Evolutionary conservation across 2,329 filamentous ascomycete species (phyloP).

Genomic region (Beauveria pseudobassiana): DNA sequence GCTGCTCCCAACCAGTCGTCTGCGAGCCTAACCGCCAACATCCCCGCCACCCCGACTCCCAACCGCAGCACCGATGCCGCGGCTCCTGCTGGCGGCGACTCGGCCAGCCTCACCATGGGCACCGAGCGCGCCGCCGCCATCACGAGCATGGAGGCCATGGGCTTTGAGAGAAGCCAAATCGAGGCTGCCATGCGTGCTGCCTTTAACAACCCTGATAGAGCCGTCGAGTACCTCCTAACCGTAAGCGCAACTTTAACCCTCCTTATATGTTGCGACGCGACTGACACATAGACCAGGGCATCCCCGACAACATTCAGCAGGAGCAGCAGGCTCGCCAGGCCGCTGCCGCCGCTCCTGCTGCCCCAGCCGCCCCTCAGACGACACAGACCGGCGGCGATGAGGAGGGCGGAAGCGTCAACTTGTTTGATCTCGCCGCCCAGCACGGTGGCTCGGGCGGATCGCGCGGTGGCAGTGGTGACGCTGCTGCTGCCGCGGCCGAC

Average conservation of each 20-base stretch:
- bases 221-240: slow-evolving; percentile 89
- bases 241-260: slow-evolving; percentile 41
- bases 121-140: slow-evolving; percentile 75
- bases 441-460: slow-evolving; percentile 42
- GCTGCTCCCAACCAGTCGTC: slow-evolving; percentile 30
- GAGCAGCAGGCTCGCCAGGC: slow-evolving; percentile 51
- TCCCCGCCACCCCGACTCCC: slow-evolving; percentile 40
- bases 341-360: slow-evolving; percentile 35
- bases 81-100: slow-evolving; percentile 39
- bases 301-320: slow-evolving; percentile 75
- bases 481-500: slow-evolving; percentile 44
- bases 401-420: slow-evolving; percentile 67
- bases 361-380: slow-evolving; percentile 30
- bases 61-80: slow-evolving; percentile 45
- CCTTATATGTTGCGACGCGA: neutral
- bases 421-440: slow-evolving; percentile 89
- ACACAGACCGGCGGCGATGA: slow-evolving; percentile 40
- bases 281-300: slow-evolving; percentile 52
- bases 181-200: slow-evolving; percentile 93
- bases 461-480: slow-evolving; percentile 34
- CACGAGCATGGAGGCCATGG: slow-evolving; percentile 94
- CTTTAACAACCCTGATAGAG: slow-evolving; percentile 93
- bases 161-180: slow-evolving; percentile 81
- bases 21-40: slow-evolving; percentile 36
- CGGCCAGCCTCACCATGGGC: slow-evolving; percentile 70